These are phyloP conservation scores for Aspergillus neotritici DNA, from an alignment of 2,329 filamentous ascomycete genomes.

Conservation along the genomic window DNA sequence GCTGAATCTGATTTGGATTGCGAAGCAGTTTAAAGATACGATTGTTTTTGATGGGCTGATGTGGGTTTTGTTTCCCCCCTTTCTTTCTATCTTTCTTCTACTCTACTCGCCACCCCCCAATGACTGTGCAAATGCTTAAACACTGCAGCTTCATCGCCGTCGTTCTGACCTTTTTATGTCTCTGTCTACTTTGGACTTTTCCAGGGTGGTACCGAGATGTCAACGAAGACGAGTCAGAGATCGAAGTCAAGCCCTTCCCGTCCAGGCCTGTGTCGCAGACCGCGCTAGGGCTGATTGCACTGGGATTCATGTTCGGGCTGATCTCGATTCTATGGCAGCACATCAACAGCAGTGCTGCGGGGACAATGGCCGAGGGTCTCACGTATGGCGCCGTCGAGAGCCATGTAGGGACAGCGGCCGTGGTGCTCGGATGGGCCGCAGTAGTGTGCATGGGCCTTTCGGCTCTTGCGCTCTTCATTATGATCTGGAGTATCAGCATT, in stretches of 20 bases:
- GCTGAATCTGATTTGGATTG: constrained; percentile 15
- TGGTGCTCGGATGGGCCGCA: constrained; percentile 15
- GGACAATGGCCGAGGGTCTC: constrained; percentile 9
- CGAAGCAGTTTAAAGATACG: constrained; percentile 11
- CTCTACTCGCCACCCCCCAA: too few relatives aligned
- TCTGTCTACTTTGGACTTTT: constrained; percentile 4
- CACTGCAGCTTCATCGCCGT: constrained; percentile 1
- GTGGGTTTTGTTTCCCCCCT: constrained; percentile 6
- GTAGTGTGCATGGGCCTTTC: constrained; percentile 1
- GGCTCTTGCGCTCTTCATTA: neutral
- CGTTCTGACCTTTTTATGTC: neutral
- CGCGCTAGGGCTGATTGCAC: neutral
- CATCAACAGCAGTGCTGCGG: constrained; percentile 9
- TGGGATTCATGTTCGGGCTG: constrained; percentile 5
- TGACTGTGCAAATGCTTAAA: too few relatives aligned
- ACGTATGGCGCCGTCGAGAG: constrained; percentile 9
- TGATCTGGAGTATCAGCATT: constrained; percentile 3
- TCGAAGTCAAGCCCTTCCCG: constrained; percentile 9
- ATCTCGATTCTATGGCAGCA: constrained; percentile 15
- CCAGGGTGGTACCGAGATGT: constrained; percentile 9
- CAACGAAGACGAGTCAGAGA: neutral
- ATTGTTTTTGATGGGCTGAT: constrained; percentile 14
- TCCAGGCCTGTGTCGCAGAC: neutral
- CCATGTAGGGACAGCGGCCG: constrained; percentile 9
- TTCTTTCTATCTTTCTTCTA: neutral